Evolutionary conservation across 2,329 filamentous ascomycete genomes (phyloP), one percentile per base, ranked within the genome.

Genomic region (Microcera coccophila): DNA sequence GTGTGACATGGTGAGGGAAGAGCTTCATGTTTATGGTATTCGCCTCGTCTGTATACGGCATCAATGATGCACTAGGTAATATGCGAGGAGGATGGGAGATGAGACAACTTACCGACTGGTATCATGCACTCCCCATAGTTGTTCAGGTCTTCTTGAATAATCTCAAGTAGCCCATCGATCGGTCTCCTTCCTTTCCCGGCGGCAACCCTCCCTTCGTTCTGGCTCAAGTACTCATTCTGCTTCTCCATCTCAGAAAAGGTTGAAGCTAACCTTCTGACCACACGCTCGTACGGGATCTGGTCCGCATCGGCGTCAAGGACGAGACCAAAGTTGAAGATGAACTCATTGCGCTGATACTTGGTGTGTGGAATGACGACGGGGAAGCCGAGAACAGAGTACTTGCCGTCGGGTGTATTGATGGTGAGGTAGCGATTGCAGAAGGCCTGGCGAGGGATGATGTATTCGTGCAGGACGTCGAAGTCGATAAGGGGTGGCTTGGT

Each of bases 101-200:
- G n/a, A n/a, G 24, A 14, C 24, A 14, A 72, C 79, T 50, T 70
- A 90, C 87, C 87, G 50, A 96, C 91, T 1, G 90, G 90, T 59
- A 96, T 95, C 90, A 95, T 95, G 74, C 90, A 95, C 70, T 98
- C 93, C 61, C 88, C 90, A 61, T 96, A 98, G 58, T 94, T 94
- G 62, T 97, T 96, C 54, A 98, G 63, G 62, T 98, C 90, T 67
- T 96, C 82, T 61, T 83, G 83, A 44, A 86, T 76, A 48, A 85
- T 85, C 66, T 85, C 90, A 54, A 97, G 75, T 53, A 98, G 69
- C 53, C 86, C 88, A 70, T 91, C 87, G 59, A 95, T 94, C 3
- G 79, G 72, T 65, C 87, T 69, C 71, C 84, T 58, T 64, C 67
- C 66, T 24, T 69, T 66, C 12, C 64, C 63, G 38, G 72, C 70